Base-by-base conservation (phyloP, 2,329 filamentous ascomycete genomes). In the Calonectria henricotiae region DNA sequence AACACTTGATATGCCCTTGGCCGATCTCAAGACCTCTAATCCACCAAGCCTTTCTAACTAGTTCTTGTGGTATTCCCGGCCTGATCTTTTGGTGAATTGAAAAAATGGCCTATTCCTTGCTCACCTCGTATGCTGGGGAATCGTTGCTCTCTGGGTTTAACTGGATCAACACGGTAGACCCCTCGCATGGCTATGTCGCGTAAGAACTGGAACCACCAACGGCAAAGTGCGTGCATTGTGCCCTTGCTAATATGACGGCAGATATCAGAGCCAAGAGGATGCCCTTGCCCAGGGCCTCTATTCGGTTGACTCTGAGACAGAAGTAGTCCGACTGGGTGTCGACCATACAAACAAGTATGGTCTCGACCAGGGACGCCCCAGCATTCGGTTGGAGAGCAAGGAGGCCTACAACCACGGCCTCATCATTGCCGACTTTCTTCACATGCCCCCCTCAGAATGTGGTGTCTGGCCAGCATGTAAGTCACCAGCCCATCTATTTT, bases 381-480 rank as follows among this genome's bases (percentile, higher is more conserved):
- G 91, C 72, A 88, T 95, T 44, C 88, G 93, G 17, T 81, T 95
- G 13, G 89, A 90, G 49, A 93, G 91, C 81, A 91, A 89, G 64
- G 85, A 88, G 61, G 81, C 85, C 4, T 95, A 90, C 79, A 89
- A 86, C 35, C 86, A 91, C 74, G 92, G 91, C 1, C 86, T 94
- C 11, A 90, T 94, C 75, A 90, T 95, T 61, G 85, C 92, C 25
- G 93, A 95, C 79, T 88, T 94, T 62, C 85, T 86, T 20, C 92
- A 95, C 75, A 94, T 95, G 91, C 92, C 93, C 3, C 87, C 86
- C 1, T 90, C 90, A 2, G 84, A 89, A 62, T 95, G 93, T 74
- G 93, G 93, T 25, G 87, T 89, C 25, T 94, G 93, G 92, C 92
- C 93, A 65, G 90, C 92, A 81, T 93, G 87, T 90, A 83, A 80